Percentiles rank a stretch among this genome's conserved stretches.
These are phyloP conservation scores for Dunaliella primolecta DNA, from an alignment of 139 green algal species.

Conservation along the genomic window DNA sequence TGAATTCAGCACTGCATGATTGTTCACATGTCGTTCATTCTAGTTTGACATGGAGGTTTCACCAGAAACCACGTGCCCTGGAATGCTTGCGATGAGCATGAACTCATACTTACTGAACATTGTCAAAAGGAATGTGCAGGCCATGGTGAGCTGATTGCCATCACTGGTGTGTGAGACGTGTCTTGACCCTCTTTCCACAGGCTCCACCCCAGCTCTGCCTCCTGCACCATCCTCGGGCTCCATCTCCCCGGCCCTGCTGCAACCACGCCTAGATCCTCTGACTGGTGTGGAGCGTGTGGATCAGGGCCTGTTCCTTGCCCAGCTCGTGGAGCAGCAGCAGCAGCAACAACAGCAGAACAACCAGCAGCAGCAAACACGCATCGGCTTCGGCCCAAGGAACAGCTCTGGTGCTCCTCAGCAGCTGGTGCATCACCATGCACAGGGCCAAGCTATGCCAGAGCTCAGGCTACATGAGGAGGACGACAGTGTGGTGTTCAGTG, in stretches of 20 bases:
- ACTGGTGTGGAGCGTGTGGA: background rate
- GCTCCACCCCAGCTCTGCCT: too few species aligned
- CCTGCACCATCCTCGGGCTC: too few species aligned
- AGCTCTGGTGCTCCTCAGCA: background rate
- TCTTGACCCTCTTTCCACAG: too few species aligned
- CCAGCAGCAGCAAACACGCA: background rate
- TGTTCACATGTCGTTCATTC: too few species aligned
- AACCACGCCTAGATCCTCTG: background rate
- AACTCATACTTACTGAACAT: too few species aligned
- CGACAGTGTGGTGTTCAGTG: background rate
- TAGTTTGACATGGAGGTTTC: too few species aligned
- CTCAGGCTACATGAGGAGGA: background rate
- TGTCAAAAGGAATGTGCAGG: too few species aligned
- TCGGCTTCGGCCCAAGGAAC: background rate
- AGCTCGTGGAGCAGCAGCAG: background rate
- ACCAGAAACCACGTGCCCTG: too few species aligned
- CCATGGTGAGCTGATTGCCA: too few species aligned
- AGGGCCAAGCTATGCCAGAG: background rate
- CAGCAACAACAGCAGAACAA: background rate
- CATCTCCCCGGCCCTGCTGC: background rate
- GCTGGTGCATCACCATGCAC: background rate
- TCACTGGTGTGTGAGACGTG: too few species aligned
- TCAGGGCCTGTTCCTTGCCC: background rate
- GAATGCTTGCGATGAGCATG: too few species aligned
- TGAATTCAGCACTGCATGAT: too few species aligned